These are phyloP conservation scores for Alternaria brassicicola DNA, from an alignment of 2,329 filamentous ascomycete genomes.

Conservation along the genomic window DNA sequence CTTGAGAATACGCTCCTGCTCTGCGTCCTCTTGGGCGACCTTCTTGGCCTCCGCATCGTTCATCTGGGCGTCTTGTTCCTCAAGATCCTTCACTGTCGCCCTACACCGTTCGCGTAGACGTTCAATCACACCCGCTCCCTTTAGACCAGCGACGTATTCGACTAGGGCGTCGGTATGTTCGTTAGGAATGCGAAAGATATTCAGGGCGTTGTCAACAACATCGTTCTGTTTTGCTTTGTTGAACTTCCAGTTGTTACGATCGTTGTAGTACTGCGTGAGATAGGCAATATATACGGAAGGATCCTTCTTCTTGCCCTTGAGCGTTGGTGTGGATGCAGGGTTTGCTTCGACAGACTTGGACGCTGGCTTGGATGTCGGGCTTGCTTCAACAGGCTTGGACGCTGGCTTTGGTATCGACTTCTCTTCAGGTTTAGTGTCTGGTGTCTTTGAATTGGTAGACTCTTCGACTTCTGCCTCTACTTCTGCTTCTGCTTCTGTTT, in stretches of 20 bases:
- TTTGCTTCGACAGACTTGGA: neutral
- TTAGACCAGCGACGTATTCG: conserved; percentile 78
- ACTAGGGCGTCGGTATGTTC: conserved; percentile 72
- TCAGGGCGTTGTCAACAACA: conserved; percentile 82
- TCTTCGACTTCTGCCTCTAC: conserved; percentile 8
- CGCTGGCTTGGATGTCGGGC: neutral
- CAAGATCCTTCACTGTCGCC: conserved; percentile 63
- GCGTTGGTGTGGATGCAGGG: neutral
- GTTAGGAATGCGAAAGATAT: conserved; percentile 71
- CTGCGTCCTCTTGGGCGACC: conserved; percentile 45
- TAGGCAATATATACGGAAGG: conserved; percentile 74
- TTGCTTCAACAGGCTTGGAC: neutral
- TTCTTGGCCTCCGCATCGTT: conserved; percentile 44
- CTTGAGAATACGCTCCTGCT: conserved; percentile 42
- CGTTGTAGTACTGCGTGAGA: conserved; percentile 74
- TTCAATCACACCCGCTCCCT: conserved; percentile 71
- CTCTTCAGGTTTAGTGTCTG: conserved; percentile 1
- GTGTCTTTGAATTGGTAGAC: neutral
- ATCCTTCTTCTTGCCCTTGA: conserved; percentile 51
- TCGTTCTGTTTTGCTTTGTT: conserved; percentile 91
- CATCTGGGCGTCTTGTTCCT: conserved; percentile 47
- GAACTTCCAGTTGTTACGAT: conserved; percentile 84
- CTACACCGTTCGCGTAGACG: conserved; percentile 71
- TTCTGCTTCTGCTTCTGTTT: neutral
- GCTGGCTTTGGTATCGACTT: neutral